These are phyloP conservation scores for Nyssa sinensis DNA, from an alignment of 148 eudicot genomes.

Conservation along the genomic window DNA sequence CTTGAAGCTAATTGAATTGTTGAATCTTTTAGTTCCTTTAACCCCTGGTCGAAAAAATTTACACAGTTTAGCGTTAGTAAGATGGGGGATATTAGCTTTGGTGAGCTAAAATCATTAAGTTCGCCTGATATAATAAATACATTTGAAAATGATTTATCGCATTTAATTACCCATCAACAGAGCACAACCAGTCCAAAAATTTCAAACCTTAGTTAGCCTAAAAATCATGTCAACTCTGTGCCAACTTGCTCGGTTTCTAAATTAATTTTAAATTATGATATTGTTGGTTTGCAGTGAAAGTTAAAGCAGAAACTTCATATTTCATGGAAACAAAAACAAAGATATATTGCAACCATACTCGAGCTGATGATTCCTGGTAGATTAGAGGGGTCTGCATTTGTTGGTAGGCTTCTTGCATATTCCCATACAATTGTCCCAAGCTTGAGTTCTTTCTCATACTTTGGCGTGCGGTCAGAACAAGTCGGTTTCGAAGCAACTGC, in stretches of 20 bases:
- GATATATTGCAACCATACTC: slow-evolving; percentile 29
- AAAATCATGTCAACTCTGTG: too few species aligned
- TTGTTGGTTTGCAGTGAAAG: neutral
- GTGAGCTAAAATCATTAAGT: too few species aligned
- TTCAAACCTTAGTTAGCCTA: too few species aligned
- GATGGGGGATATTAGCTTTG: too few species aligned
- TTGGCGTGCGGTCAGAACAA: slow-evolving; percentile 68
- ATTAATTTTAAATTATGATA: neutral
- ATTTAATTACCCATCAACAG: too few species aligned
- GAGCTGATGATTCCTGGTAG: slow-evolving; percentile 63
- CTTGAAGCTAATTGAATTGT: slow-evolving; percentile 71
- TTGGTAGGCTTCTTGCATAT: slow-evolving; percentile 86
- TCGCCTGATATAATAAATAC: too few species aligned
- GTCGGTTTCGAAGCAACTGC: slow-evolving; percentile 77
- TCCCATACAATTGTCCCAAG: slow-evolving; percentile 73
- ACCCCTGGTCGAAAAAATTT: slow-evolving; percentile 39
- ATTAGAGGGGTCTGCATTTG: slow-evolving; percentile 94
- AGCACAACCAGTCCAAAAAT: too few species aligned
- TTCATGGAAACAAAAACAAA: neutral
- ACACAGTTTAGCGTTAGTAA: too few species aligned
- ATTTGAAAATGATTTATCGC: too few species aligned
- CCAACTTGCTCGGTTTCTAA: too few species aligned
- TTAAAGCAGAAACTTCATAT: neutral
- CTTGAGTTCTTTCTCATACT: slow-evolving; percentile 69
- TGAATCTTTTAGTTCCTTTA: slow-evolving; percentile 81